phyloP scores from a whole-genome alignment of 768 basidiomycete genomes.

The Rhizopogon rudus region DNA sequence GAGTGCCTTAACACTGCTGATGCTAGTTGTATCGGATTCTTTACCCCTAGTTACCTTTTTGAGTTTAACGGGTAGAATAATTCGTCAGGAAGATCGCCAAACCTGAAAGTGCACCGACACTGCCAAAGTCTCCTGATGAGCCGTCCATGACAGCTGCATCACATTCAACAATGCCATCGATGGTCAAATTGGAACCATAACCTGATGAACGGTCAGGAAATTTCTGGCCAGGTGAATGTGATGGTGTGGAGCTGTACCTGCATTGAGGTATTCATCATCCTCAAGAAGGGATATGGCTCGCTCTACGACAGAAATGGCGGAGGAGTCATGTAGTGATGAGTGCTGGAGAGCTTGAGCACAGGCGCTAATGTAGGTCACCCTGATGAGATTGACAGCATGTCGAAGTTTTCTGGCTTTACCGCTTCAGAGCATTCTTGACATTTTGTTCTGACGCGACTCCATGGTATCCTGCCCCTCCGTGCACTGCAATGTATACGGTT shows the following conservation, averaged over 20 bases:
- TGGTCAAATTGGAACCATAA: conserved; percentile 72
- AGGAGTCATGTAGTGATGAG: conserved; percentile 9
- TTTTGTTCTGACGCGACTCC: conserved; percentile 39
- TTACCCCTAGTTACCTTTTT: conserved; percentile 41
- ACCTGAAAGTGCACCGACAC: conserved; percentile 73
- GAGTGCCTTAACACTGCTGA: conserved; percentile 51
- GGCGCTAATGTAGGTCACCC: conserved; percentile 34
- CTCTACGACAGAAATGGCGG: conserved; percentile 45
- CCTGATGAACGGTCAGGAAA: conserved; percentile 33
- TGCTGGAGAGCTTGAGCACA: conserved; percentile 39
- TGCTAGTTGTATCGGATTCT: conserved; percentile 66
- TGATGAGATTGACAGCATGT: background rate
- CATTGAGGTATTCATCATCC: conserved; percentile 64
- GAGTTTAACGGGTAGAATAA: background rate
- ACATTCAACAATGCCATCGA: conserved; percentile 74
- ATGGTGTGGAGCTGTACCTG: conserved; percentile 38
- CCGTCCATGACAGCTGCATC: conserved; percentile 73
- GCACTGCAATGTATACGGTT: conserved; percentile 53
- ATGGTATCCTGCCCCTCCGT: conserved; percentile 78
- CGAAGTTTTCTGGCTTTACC: conserved; percentile 33
- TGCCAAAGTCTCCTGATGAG: conserved; percentile 50
- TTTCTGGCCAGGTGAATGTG: background rate
- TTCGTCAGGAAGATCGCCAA: conserved; percentile 1
- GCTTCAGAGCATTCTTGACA: conserved; percentile 51
- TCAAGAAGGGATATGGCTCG: conserved; percentile 55